Conservation (phyloP, 2,329 filamentous ascomycete genomes). For the Pyrenophora tritici-repentis region DNA sequence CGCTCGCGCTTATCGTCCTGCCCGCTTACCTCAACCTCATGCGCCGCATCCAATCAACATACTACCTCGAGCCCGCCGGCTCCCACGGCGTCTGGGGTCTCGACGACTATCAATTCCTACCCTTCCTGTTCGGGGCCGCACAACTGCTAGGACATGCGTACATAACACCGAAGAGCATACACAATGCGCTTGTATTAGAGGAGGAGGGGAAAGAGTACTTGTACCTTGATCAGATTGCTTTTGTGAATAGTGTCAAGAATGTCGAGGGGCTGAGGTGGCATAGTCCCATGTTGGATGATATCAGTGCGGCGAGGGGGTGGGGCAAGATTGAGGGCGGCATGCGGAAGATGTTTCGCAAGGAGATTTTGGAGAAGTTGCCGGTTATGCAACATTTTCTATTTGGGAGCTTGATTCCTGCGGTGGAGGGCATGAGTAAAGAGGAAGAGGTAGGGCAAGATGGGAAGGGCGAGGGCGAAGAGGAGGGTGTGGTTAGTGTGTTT, state of each 20-base stretch:
- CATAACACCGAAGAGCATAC: constrained; percentile 66
- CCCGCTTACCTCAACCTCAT: constrained; percentile 82
- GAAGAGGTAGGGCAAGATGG: constrained; percentile 53
- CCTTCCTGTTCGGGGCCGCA: constrained; percentile 56
- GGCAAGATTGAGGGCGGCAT: constrained; percentile 91
- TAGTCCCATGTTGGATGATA: constrained; percentile 97
- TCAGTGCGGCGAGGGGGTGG: constrained; percentile 88
- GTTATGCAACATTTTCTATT: constrained; percentile 99
- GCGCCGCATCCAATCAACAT: constrained; percentile 85
- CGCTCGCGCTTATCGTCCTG: constrained; percentile 79
- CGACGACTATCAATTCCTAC: constrained; percentile 60
- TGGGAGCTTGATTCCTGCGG: constrained; percentile 79
- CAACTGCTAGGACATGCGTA: constrained; percentile 69
- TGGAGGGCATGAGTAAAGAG: constrained; percentile 76
- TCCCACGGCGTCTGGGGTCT: constrained; percentile 59
- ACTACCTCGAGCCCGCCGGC: constrained; percentile 84
- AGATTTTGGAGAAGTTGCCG: constrained; percentile 89
- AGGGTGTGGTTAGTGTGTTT: constrained; percentile 59
- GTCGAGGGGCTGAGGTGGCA: constrained; percentile 96
- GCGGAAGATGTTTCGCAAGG: constrained; percentile 93
- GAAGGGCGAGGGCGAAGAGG: constrained; percentile 51
- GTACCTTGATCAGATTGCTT: constrained; percentile 89
- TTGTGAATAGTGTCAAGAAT: constrained; percentile 95
- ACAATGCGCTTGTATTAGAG: constrained; percentile 85
- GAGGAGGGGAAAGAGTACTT: constrained; percentile 83